phyloP scores from a whole-genome alignment of 129 eudicot species.

The Mikania micrantha region DNA sequence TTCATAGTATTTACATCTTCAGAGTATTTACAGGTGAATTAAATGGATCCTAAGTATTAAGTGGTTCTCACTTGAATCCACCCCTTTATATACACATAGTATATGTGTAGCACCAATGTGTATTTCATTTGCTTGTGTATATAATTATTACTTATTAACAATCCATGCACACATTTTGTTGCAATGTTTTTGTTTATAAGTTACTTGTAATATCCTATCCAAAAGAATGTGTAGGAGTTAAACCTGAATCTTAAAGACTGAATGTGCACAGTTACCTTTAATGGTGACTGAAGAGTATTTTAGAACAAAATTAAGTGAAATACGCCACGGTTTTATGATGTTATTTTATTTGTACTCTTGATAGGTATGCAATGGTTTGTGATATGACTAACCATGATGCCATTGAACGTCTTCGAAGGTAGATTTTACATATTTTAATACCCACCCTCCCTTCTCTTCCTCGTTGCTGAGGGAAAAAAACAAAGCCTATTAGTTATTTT shows the following conservation, averaged over 20 bases:
- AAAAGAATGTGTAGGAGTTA: not conserved
- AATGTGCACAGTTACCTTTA: not conserved
- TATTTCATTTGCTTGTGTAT: not conserved
- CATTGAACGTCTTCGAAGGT: slow-evolving; percentile 85
- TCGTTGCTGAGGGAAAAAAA: not conserved
- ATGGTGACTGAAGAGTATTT: slow-evolving; percentile 1
- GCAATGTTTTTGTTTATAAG: not conserved
- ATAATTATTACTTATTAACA: not conserved
- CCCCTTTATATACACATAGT: not conserved
- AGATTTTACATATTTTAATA: slow-evolving; percentile 12
- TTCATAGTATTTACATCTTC: not conserved
- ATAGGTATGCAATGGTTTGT: slow-evolving; percentile 88
- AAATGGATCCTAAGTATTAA: not conserved
- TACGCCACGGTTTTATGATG: not conserved
- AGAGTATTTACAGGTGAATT: not conserved
- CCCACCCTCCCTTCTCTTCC: not conserved
- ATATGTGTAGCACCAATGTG: not conserved
- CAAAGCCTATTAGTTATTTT: not conserved
- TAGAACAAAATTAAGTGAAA: slow-evolving; percentile 7
- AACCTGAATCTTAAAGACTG: not conserved
- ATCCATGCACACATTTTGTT: not conserved
- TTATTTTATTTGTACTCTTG: not conserved
- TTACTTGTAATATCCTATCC: not conserved
- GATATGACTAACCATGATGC: slow-evolving; percentile 68
- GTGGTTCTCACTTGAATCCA: not conserved